A percentile compares a stretch with the other conserved stretches of the same genome.
Evolutionary conservation across 139 green algal genomes (phyloP).

Genomic region (Chlamydomonas asymmetrica): DNA sequence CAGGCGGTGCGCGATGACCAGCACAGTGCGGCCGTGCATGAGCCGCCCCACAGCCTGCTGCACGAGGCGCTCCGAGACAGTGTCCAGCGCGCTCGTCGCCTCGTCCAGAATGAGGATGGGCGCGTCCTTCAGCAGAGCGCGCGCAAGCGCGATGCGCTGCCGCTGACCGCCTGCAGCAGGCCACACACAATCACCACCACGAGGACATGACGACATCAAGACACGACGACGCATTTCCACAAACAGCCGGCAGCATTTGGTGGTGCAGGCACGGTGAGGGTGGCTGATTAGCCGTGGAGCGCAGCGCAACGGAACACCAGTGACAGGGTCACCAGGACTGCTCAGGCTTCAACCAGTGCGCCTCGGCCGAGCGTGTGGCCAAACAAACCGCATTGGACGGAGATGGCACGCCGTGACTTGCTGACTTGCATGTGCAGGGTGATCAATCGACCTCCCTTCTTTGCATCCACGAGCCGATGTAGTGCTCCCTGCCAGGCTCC

Average conservation of each 20-base stretch:
- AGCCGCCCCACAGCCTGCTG: slow-evolving; percentile 87
- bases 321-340: not conserved
- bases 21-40: slow-evolving; percentile 82
- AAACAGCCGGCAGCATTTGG: not conserved
- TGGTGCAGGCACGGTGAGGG: not conserved
- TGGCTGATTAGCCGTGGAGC: too few relatives aligned
- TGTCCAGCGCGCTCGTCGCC: slow-evolving; percentile 73
- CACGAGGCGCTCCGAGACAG: slow-evolving; percentile 68
- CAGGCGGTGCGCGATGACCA: slow-evolving; percentile 92
- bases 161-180: slow-evolving; percentile 58
- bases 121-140: slow-evolving; percentile 85
- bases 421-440: too few relatives aligned
- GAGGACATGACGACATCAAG: not conserved
- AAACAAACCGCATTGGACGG: too few relatives aligned
- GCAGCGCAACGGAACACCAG: too few relatives aligned
- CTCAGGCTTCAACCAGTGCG: slow-evolving; percentile 28
- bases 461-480: too few relatives aligned
- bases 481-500: too few relatives aligned
- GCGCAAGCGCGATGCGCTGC: slow-evolving; percentile 89
- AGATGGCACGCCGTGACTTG: too few relatives aligned
- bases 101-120: slow-evolving; percentile 93
- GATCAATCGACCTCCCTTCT: too few relatives aligned
- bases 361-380: too few relatives aligned
- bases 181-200: not conserved
- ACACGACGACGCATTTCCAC: not conserved